phyloP scores from a whole-genome alignment of 352 stramenopile genomes.

The Aphanomyces euteiches region DNA sequence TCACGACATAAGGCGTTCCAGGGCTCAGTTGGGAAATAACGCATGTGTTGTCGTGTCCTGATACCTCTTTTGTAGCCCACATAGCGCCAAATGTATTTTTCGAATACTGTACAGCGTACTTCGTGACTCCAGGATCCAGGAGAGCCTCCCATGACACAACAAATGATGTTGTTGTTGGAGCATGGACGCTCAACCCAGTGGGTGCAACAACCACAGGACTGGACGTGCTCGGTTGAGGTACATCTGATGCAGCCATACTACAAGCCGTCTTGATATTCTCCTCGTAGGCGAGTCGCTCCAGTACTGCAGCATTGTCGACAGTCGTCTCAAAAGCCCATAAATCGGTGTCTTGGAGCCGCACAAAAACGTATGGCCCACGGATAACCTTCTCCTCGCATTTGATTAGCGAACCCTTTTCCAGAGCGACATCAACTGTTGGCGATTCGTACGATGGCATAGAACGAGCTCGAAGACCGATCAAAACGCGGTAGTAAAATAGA shows the following conservation, averaged over 20 bases:
- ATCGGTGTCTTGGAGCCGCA: slow-evolving; percentile 47
- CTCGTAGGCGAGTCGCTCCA: slow-evolving; percentile 33
- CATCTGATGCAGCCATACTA: background rate
- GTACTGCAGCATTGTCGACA: slow-evolving; percentile 47
- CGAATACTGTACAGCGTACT: slow-evolving; percentile 78
- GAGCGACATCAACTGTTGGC: slow-evolving; percentile 47
- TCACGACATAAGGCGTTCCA: slow-evolving; percentile 68
- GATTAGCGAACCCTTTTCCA: slow-evolving; percentile 56
- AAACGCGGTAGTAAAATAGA: slow-evolving; percentile 60
- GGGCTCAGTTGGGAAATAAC: slow-evolving; percentile 52
- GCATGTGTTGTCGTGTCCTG: slow-evolving; percentile 48
- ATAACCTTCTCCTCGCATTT: slow-evolving; percentile 52
- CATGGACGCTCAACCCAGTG: slow-evolving; percentile 53
- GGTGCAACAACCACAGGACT: slow-evolving; percentile 38
- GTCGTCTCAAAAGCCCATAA: slow-evolving; percentile 71
- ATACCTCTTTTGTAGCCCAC: slow-evolving; percentile 73
- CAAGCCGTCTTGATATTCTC: background rate
- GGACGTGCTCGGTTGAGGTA: background rate
- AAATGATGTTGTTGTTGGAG: slow-evolving; percentile 55
- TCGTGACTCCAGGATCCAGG: slow-evolving; percentile 50
- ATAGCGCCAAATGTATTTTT: slow-evolving; percentile 76
- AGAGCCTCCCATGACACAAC: slow-evolving; percentile 70
- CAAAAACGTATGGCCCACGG: slow-evolving; percentile 61
- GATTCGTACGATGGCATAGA: slow-evolving; percentile 47
- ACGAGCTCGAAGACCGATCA: slow-evolving; percentile 49